Evolutionary conservation across 2,329 filamentous ascomycete genomes (phyloP), one percentile per base, ranked within the genome.

Genomic region (Massarina eburnea): DNA sequence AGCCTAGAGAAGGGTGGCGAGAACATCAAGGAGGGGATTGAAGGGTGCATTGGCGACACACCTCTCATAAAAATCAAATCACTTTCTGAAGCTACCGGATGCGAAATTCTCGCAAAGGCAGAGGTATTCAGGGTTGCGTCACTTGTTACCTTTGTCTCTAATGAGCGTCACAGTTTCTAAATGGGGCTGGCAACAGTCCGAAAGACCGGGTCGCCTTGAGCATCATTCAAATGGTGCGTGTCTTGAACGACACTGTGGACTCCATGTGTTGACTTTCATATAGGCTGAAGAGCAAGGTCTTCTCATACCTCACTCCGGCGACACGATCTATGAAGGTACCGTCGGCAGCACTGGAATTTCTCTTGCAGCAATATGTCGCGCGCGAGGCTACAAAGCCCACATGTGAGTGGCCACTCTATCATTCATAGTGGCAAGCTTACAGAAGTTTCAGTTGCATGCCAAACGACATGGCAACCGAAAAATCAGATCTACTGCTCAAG

Each of bases 301-400:
- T 15, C 73, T 99, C 36, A 80, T 79, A 0, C 92, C 94, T 0
- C 78, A 87, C 56, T 85, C 87, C 18, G 92, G 92, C 50, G 94
- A 99, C 69, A 95, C 89, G 34, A 91, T 99, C 62, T 99, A 97
- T 71, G 94, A 99, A 75, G 94, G 94, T 55, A 99, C 94, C 1
- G 91, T 96, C 14, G 94, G 94, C 48, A 95, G 89, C 66, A 99
- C 94, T 0, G 94, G 94, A 18, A 97, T 99, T 59, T 96, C 91
- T 14, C 79, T 99, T 8, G 94, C 94, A 2, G 89, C 89, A 1
- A 82, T 99, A 40, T 91, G 90, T 39, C 82, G 91, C 57, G 91
- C 94, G 18, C 82, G 85, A 69, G 94, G 94, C 26, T 97, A 97
- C 74, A 82, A 86, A 55, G 91, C 91, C 24, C 89, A 97, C 71